These are phyloP conservation scores for Daucus carota DNA, from an alignment of 129 eudicot genomes.

Conservation along the genomic window DNA sequence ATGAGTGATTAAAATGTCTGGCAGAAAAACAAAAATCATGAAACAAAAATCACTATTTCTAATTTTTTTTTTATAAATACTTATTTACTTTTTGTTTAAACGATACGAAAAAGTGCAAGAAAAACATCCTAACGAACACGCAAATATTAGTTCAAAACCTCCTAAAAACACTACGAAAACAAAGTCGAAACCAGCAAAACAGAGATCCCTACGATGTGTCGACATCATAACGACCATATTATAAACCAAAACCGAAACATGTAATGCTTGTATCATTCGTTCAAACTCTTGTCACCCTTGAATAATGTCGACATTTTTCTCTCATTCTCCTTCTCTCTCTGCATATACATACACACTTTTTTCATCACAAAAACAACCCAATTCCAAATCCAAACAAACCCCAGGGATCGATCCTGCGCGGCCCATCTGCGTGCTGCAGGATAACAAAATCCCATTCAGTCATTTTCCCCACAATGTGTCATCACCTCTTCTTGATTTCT, in stretches of 20 bases:
- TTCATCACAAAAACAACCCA: neutral
- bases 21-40: no score
- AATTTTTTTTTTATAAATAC: no score
- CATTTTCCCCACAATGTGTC: neutral
- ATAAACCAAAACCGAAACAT: neutral
- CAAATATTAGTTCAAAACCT: no score
- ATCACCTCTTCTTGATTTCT: neutral
- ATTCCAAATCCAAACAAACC: neutral
- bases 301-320: constrained; percentile 25
- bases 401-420: neutral
- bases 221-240: neutral
- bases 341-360: neutral
- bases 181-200: neutral
- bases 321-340: neutral
- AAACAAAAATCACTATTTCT: no score
- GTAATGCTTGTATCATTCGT: neutral
- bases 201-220: neutral
- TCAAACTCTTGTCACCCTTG: neutral
- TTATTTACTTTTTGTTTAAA: no score
- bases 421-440: neutral
- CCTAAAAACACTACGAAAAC: neutral
- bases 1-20: no score
- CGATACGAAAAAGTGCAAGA: no score
- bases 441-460: neutral
- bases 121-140: no score